These are phyloP conservation scores for Scheffersomyces titani DNA, from an alignment of 1,139 yeast species.

Conservation along the genomic window DNA sequence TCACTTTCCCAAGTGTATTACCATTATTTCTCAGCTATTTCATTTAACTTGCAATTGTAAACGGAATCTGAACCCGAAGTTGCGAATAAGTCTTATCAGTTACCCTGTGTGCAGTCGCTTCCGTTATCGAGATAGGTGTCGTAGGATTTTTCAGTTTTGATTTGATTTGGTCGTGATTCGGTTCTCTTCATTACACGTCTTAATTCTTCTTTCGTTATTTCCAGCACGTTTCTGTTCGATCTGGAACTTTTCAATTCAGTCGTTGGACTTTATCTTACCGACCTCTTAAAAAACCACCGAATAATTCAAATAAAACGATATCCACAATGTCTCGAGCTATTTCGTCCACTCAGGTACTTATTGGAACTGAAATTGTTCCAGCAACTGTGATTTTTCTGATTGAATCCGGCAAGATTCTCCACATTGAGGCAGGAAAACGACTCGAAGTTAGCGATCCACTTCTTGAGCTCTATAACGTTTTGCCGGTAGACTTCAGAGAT, in stretches of 20 bases:
- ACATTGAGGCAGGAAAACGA: conserved; percentile 38
- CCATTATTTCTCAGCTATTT: background rate
- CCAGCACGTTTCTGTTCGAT: background rate
- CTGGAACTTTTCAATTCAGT: background rate
- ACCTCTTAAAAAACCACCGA: background rate
- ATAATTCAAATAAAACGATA: background rate
- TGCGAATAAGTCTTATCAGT: background rate
- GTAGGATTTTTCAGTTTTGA: background rate
- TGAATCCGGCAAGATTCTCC: conserved; percentile 65
- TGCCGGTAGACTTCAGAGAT: conserved; percentile 44
- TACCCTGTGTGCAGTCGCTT: background rate
- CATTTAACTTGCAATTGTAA: background rate
- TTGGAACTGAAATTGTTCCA: conserved; percentile 50
- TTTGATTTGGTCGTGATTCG: background rate
- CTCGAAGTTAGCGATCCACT: conserved; percentile 38
- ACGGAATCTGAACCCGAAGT: background rate
- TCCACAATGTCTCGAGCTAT: conserved; percentile 59
- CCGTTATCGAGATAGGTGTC: background rate
- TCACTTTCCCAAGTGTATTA: too few species aligned
- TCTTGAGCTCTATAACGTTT: conserved; percentile 43
- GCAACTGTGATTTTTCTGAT: conserved; percentile 71
- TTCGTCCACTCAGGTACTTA: conserved; percentile 63
- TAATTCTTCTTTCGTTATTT: background rate
- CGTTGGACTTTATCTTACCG: background rate
- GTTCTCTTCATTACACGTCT: background rate